Base-by-base conservation (phyloP, 1,139 yeast genomes). In the Chernovozyma sophiae-reginae region DNA sequence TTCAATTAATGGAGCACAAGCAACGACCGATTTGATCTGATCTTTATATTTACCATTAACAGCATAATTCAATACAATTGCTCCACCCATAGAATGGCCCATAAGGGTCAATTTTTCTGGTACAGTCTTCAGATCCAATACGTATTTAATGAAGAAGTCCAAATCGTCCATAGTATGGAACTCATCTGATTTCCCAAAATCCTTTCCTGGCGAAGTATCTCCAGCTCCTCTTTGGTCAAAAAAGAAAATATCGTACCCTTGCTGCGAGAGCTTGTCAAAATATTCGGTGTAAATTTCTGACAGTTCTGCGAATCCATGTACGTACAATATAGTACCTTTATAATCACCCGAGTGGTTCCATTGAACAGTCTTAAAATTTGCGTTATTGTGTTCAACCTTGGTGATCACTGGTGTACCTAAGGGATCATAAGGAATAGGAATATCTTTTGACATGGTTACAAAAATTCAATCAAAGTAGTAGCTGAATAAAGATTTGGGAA, bases 71-170 rank as follows among this genome's bases (percentile, higher is more conserved):
- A 89, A 66, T 0, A 69, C 66, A 37, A 87, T 80, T 0, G 86
- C 96, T 16, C 97, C 97, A 34, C 98, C 98, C 97, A 92, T 89
- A n/a, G 95, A 86, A 53, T 86, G 95, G 2, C 97, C 96, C 61
- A 77, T 68, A 45, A 92, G 55, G 50, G 71, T 74, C 30, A 87
- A 53, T 45, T 78, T 79, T 33, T 67, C 68, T 14, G 44, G 39
- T 33, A 52, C 49, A 4, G 37, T 34, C 32, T 60, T 44, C 24
- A 48, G 45, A 28, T 58, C 61, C 17, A 62, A 53, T 38, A 60
- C 60, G 18, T 48, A 45, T 40, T 67, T 66, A 43, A 82, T 62
- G 52, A 90, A 72, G 47, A 68, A 74, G 48, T 87, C 87, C 48
- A 90, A 65, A 55, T 87, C 97, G 27, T 72, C 65, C 56, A 77